Percentiles rank a stretch among this genome's conserved stretches.
Conservation (phyloP, 805 yeast genomes). For the Metschnikowia cerradonensis region DNA sequence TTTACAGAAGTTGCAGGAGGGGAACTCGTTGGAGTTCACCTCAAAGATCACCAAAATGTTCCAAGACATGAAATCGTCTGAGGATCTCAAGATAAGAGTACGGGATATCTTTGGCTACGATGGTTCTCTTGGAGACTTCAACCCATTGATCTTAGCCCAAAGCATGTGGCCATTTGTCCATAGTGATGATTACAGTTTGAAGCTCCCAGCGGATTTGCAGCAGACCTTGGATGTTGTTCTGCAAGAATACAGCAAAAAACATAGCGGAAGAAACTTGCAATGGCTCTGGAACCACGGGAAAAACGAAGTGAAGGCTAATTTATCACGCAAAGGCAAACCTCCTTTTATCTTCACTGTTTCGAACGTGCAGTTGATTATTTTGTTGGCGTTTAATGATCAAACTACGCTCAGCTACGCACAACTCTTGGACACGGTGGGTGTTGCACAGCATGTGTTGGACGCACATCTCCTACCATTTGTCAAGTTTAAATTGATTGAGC, state of each 20-base stretch:
- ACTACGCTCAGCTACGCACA: slow-evolving; percentile 57
- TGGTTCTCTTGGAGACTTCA: slow-evolving; percentile 40
- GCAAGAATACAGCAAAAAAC: slow-evolving; percentile 66
- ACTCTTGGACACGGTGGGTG: slow-evolving; percentile 62
- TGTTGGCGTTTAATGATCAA: slow-evolving; percentile 76
- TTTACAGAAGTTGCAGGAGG: slow-evolving; percentile 81
- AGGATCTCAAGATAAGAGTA: slow-evolving; percentile 62
- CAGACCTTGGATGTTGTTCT: slow-evolving; percentile 65
- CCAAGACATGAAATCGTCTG: slow-evolving; percentile 83
- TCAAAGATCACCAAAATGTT: slow-evolving; percentile 94
- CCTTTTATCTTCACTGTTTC: slow-evolving; percentile 81
- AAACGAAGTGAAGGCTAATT: slow-evolving; percentile 85
- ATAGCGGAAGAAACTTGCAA: slow-evolving; percentile 81
- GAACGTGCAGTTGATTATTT: slow-evolving; percentile 79
- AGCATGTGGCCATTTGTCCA: slow-evolving; percentile 81
- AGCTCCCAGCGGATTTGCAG: slow-evolving; percentile 64
- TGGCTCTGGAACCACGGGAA: slow-evolving; percentile 97
- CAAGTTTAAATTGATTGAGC: slow-evolving; percentile 69
- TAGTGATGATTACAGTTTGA: slow-evolving; percentile 37
- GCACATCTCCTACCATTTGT: slow-evolving; percentile 77
- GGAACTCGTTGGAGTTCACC: slow-evolving; percentile 88
- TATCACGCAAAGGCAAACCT: slow-evolving; percentile 75
- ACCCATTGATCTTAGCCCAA: slow-evolving; percentile 77
- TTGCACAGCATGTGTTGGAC: slow-evolving; percentile 60
- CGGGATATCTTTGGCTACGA: slow-evolving; percentile 38